Conservation (phyloP, 129 eudicot genomes). For the Deinandra increscens region DNA sequence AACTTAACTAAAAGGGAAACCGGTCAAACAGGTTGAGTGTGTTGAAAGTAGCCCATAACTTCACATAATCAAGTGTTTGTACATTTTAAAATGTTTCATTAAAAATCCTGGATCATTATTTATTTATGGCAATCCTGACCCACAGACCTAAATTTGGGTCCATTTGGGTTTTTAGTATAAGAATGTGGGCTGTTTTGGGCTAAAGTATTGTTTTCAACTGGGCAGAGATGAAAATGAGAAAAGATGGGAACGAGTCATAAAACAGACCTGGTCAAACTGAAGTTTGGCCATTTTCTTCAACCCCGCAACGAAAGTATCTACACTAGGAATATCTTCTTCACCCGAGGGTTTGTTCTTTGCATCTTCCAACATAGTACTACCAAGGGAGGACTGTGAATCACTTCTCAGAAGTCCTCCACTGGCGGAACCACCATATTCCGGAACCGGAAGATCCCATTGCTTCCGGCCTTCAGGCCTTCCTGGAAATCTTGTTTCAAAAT, state of each 20-base stretch:
- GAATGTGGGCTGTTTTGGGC: too few relatives aligned
- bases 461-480: slow-evolving; percentile 74
- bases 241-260: neutral
- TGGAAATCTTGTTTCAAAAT: slow-evolving; percentile 44
- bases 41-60: neutral
- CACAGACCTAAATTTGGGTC: too few relatives aligned
- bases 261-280: slow-evolving; percentile 71
- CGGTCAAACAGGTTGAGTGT: neutral
- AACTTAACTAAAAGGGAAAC: neutral
- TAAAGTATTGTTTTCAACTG: too few relatives aligned
- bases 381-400: slow-evolving; percentile 68
- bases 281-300: slow-evolving; percentile 89
- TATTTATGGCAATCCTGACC: too few relatives aligned
- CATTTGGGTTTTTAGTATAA: too few relatives aligned
- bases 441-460: slow-evolving; percentile 57
- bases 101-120: too few relatives aligned
- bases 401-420: slow-evolving; percentile 54
- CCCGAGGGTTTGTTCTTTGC: slow-evolving; percentile 32
- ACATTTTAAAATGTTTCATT: too few relatives aligned
- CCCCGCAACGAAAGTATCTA: slow-evolving; percentile 81
- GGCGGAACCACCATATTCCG: slow-evolving; percentile 47
- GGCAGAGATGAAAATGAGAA: too few relatives aligned
- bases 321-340: slow-evolving; percentile 89
- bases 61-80: too few relatives aligned
- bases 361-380: slow-evolving; percentile 59